Conservation (phyloP, 345 rosid species). For the Trapa incisa region DNA sequence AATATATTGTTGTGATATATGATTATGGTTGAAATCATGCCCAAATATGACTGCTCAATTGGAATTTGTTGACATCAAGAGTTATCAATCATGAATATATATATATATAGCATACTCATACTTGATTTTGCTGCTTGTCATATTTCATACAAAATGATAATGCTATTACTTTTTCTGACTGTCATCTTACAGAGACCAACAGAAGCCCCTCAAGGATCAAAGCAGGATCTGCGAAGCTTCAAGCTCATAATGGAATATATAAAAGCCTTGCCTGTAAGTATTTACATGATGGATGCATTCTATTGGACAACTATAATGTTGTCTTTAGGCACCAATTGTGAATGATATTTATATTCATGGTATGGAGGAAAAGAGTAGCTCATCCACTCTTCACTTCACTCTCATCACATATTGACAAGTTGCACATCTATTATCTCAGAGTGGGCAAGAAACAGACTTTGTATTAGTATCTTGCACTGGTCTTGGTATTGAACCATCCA, state of each 20-base stretch:
- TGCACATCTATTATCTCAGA: constrained; percentile 26
- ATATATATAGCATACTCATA: too few species aligned
- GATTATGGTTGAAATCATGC: background rate
- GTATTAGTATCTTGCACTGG: constrained; percentile 85
- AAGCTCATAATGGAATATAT: constrained; percentile 74
- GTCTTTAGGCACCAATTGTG: background rate
- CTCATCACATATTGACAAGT: background rate
- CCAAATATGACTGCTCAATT: background rate
- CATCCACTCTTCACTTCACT: background rate
- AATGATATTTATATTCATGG: background rate
- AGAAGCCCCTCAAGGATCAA: constrained; percentile 49
- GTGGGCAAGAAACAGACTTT: constrained; percentile 95
- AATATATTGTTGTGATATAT: background rate
- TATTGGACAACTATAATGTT: background rate
- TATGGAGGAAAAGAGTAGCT: background rate
- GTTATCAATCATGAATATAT: background rate
- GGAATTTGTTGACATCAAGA: background rate
- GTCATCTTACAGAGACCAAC: constrained; percentile 48
- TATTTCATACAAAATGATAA: background rate
- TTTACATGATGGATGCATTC: background rate
- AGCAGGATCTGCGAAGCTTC: constrained; percentile 80
- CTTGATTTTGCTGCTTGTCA: background rate
- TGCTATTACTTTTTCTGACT: background rate
- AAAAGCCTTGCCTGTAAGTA: constrained; percentile 82
- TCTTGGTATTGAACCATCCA: constrained; percentile 64